Percentiles rank a stretch among this genome's conserved stretches.
phyloP scores from a whole-genome alignment of 2,329 filamentous ascomycete species.

The Neospermospora avenae region DNA sequence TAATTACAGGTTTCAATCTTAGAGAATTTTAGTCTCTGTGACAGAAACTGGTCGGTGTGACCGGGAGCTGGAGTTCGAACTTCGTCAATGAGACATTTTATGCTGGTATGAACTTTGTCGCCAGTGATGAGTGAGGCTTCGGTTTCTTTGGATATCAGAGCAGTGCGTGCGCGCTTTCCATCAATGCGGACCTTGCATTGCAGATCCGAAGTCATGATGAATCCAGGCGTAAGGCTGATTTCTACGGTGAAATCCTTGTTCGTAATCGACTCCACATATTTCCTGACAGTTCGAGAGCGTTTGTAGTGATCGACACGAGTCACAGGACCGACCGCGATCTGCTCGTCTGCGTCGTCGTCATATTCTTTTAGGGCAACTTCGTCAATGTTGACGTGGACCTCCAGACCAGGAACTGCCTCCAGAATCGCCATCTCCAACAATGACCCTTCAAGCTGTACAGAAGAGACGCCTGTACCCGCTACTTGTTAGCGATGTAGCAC shows the following conservation, averaged over 20 bases:
- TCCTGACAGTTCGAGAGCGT: neutral
- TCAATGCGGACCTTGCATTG: no score
- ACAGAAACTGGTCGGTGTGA: no score
- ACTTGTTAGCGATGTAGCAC: no score
- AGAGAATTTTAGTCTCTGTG: neutral
- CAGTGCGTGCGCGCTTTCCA: no score
- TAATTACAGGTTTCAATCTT: slow-evolving; percentile 13
- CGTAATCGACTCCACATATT: neutral
- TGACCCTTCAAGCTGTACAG: no score
- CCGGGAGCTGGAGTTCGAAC: no score
- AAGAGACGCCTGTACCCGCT: no score
- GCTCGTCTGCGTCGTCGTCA: neutral
- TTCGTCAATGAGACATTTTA: no score
- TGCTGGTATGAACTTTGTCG: no score
- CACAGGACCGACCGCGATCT: neutral
- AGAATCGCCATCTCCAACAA: neutral
- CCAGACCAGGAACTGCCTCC: neutral
- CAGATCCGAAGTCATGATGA: neutral
- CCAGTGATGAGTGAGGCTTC: no score
- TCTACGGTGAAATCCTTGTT: neutral
- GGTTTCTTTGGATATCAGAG: no score
- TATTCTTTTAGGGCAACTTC: neutral
- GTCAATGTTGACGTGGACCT: neutral
- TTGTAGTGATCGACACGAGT: no score
- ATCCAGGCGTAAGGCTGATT: neutral